These are phyloP conservation scores for Alisma plantagoaquatica DNA, from an alignment of 106 monocot genomes.

Conservation along the genomic window DNA sequence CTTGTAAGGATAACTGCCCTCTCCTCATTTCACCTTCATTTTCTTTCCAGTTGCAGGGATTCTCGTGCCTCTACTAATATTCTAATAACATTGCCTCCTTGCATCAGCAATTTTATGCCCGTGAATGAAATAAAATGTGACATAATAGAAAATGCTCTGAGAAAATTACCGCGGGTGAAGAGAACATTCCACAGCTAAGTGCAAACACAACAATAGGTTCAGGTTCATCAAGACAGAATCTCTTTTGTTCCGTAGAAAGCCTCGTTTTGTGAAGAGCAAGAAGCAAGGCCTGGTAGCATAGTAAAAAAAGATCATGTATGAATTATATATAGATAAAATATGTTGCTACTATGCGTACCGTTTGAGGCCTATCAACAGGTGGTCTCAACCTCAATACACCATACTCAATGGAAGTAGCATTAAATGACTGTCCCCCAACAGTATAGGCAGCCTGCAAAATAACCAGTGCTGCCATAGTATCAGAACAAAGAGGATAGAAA, in stretches of 20 bases:
- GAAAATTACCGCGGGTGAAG: slow-evolving; percentile 79
- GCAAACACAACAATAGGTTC: slow-evolving; percentile 73
- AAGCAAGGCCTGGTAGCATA: slow-evolving; percentile 51
- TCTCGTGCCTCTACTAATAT: no score
- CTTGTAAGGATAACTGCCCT: no score
- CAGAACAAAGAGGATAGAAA: no score
- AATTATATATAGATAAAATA: no score
- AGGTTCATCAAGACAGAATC: slow-evolving; percentile 30
- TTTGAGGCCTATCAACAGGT: slow-evolving; percentile 62
- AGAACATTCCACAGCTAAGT: slow-evolving; percentile 74
- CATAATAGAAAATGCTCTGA: no score
- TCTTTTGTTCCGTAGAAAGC: slow-evolving; percentile 64
- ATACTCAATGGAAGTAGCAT: slow-evolving; percentile 79
- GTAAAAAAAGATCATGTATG: no score
- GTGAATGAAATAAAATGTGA: no score
- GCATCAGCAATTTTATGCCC: no score
- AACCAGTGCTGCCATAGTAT: no score
- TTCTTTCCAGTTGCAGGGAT: no score
- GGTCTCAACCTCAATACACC: slow-evolving; percentile 73
- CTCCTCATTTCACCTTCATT: no score
- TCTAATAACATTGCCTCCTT: no score
- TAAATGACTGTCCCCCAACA: slow-evolving; percentile 73
- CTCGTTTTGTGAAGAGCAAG: slow-evolving; percentile 77
- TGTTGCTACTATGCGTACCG: slow-evolving; percentile 45
- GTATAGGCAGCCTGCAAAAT: slow-evolving; percentile 70